These are phyloP conservation scores for Balakata baccata DNA, from an alignment of 345 rosid genomes.

Conservation along the genomic window DNA sequence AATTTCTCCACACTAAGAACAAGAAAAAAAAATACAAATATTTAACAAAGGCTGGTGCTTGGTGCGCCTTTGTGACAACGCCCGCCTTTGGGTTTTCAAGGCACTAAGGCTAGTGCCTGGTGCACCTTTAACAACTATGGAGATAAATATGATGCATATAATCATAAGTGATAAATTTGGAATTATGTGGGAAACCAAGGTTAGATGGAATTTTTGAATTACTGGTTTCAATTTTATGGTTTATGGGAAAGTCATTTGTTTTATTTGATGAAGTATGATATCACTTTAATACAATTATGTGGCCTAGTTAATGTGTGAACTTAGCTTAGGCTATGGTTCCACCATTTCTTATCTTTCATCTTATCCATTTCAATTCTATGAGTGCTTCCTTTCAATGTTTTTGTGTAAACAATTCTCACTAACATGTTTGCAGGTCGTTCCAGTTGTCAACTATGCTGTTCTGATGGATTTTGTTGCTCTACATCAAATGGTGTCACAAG, in stretches of 20 bases:
- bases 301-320: background rate
- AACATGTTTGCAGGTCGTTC: conserved; percentile 49
- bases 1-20: no score
- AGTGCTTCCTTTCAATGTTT: background rate
- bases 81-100: no score
- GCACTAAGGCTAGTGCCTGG: no score
- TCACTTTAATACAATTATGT: background rate
- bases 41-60: no score
- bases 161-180: background rate
- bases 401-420: background rate
- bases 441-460: conserved; percentile 50
- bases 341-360: background rate
- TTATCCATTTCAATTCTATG: background rate
- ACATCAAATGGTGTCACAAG: conserved; percentile 48
- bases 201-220: background rate
- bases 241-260: background rate
- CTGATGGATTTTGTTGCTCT: conserved; percentile 56
- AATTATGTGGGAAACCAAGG: background rate
- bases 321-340: background rate
- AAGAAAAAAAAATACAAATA: no score
- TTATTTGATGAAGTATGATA: background rate
- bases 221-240: background rate
- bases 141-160: no score
- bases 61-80: no score
- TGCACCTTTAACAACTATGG: no score